phyloP scores from a whole-genome alignment of 2,329 filamentous ascomycete genomes.

The Aureobasidium sp. region DNA sequence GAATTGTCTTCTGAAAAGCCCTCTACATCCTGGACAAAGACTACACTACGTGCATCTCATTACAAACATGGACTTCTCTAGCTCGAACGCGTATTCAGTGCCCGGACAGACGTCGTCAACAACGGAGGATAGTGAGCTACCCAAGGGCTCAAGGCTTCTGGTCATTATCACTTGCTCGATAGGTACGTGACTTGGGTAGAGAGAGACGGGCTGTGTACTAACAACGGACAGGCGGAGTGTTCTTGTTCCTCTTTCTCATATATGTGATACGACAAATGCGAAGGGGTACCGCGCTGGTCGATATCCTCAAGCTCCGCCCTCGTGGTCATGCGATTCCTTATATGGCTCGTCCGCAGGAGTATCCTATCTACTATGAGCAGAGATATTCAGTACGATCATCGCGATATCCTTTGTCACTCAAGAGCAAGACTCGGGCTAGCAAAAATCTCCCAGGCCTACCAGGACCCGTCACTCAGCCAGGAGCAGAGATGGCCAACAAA shows the following conservation, averaged over 20 bases:
- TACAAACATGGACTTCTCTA: not conserved
- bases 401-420: conserved; percentile 4
- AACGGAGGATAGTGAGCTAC: not conserved
- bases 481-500: not conserved
- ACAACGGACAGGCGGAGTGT: conserved; percentile 8
- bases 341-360: conserved; percentile 1
- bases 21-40: not conserved
- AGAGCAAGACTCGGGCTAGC: not conserved
- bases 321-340: not conserved
- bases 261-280: conserved; percentile 12
- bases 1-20: not conserved
- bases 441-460: not conserved
- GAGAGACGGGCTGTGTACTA: not conserved
- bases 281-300: conserved; percentile 11
- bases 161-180: conserved; percentile 7
- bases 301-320: conserved; percentile 14
- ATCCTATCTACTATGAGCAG: conserved; percentile 13
- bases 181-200: not conserved
- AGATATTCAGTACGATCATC: conserved; percentile 14
- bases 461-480: conserved; percentile 7
- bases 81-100: not conserved
- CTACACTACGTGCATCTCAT: too few relatives aligned
- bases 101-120: not conserved
- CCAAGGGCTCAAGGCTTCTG: not conserved
- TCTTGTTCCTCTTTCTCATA: conserved; percentile 9